phyloP scores from a whole-genome alignment of 164 flowering plant genomes.

The Stephania japonica region DNA sequence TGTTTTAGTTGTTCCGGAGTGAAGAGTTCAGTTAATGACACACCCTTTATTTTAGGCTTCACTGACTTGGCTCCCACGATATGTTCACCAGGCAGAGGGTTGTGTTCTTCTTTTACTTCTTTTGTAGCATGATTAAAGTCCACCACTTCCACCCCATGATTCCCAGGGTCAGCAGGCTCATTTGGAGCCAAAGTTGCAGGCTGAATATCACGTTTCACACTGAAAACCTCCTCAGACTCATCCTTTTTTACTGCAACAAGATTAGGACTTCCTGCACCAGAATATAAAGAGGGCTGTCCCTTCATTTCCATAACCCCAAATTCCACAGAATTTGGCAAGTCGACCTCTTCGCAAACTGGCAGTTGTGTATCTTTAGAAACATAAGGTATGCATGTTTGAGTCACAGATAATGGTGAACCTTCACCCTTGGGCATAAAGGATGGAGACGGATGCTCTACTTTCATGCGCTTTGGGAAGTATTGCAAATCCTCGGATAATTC shows the following conservation, averaged over 20 bases:
- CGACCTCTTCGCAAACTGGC: conserved; percentile 32
- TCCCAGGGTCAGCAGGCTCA: conserved; percentile 34
- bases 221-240: conserved; percentile 25
- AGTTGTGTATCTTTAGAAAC: conserved; percentile 23
- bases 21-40: conserved; percentile 85
- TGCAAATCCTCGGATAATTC: conserved; percentile 51
- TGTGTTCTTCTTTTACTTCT: conserved; percentile 42
- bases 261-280: conserved; percentile 26
- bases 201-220: conserved; percentile 31
- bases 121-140: conserved; percentile 20
- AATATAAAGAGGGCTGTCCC: conserved; percentile 32
- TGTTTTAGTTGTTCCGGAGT: conserved; percentile 92
- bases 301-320: conserved; percentile 46
- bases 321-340: conserved; percentile 27
- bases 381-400: conserved; percentile 29
- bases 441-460: conserved; percentile 56
- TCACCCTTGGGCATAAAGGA: conserved; percentile 33
- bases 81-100: conserved; percentile 35
- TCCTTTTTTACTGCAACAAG: conserved; percentile 30
- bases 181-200: conserved; percentile 14
- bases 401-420: conserved; percentile 24
- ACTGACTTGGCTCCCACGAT: conserved; percentile 60
- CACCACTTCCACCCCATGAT: conserved; percentile 30
- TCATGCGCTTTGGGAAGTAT: conserved; percentile 64
- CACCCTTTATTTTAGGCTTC: conserved; percentile 91